Evolutionary conservation across 768 basidiomycete species (phyloP).

Genomic region (Mycena kentingensis): DNA sequence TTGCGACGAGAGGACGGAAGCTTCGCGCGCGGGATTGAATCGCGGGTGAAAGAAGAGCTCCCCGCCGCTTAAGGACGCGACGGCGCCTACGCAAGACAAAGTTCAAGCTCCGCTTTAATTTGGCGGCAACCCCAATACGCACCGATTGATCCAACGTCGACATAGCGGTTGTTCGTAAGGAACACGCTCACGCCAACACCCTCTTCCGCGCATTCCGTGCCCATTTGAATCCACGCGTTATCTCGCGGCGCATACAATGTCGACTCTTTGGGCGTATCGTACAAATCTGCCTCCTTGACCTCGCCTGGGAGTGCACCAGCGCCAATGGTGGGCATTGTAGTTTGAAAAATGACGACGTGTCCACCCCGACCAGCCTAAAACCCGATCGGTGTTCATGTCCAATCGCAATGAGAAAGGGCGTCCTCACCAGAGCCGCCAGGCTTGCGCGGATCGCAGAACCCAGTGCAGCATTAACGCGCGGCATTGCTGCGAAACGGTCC

Average conservation of each 20-base stretch:
- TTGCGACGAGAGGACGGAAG: constrained; percentile 68
- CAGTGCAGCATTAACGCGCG: constrained; percentile 61
- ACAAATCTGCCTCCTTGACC: constrained; percentile 62
- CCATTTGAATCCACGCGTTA: constrained; percentile 77
- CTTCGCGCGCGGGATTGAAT: constrained; percentile 75
- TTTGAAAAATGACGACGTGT: constrained; percentile 72
- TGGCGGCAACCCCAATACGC: constrained; percentile 21
- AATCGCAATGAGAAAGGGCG: background rate
- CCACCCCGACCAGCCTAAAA: constrained; percentile 69
- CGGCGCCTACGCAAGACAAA: constrained; percentile 52
- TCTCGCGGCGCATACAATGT: constrained; percentile 79
- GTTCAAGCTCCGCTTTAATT: background rate
- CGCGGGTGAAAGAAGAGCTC: constrained; percentile 91
- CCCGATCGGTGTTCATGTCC: constrained; percentile 10
- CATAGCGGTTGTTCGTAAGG: constrained; percentile 73
- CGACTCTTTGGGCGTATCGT: constrained; percentile 86
- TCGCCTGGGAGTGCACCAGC: constrained; percentile 64
- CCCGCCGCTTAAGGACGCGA: constrained; percentile 81
- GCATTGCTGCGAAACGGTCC: constrained; percentile 53
- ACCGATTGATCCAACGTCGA: constrained; percentile 90
- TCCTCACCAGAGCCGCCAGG: constrained; percentile 69
- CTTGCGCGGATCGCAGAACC: constrained; percentile 76
- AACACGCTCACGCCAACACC: constrained; percentile 92
- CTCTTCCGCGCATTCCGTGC: constrained; percentile 84
- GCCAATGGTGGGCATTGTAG: constrained; percentile 69